Percentiles rank a stretch among this genome's conserved stretches.
Evolutionary conservation across 2,329 filamentous ascomycete species (phyloP).

Genomic region (Aspergillus sp.): DNA sequence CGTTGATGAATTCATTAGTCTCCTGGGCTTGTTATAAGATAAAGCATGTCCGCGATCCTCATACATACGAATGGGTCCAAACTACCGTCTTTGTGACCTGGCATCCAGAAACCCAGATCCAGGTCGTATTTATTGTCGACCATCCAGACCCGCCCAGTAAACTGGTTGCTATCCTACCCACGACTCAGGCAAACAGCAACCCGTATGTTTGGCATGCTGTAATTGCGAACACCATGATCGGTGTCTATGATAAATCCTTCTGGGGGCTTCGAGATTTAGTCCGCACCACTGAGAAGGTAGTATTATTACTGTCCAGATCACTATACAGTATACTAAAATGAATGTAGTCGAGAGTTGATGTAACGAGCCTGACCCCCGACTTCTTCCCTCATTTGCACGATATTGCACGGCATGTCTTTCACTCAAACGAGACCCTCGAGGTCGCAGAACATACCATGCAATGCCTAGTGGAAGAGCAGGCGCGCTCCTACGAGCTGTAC

Average conservation of each 20-base stretch:
- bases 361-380: slow-evolving; percentile 13
- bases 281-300: slow-evolving; percentile 34
- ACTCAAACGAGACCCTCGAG: slow-evolving; percentile 35
- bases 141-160: neutral
- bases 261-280: slow-evolving; percentile 35
- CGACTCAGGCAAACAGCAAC: neutral
- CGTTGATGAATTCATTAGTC: slow-evolving; percentile 10
- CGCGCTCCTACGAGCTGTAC: slow-evolving; percentile 16
- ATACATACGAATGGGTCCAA: slow-evolving; percentile 25
- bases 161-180: neutral
- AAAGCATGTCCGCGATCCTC: slow-evolving; percentile 17
- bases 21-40: slow-evolving; percentile 31
- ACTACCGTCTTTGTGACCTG: slow-evolving; percentile 25
- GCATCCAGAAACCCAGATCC: slow-evolving; percentile 8
- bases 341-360: slow-evolving; percentile 13
- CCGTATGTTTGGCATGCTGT: slow-evolving; percentile 30
- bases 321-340: neutral
- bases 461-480: slow-evolving; percentile 26
- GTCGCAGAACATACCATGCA: slow-evolving; percentile 33
- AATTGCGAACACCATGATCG: slow-evolving; percentile 23
- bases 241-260: slow-evolving; percentile 31
- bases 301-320: neutral
- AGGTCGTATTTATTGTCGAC: slow-evolving; percentile 21
- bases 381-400: slow-evolving; percentile 36
- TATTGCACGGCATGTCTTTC: slow-evolving; percentile 35